Evolutionary conservation across 164 flowering plant species (phyloP).

Genomic region (Akebia trifoliata): DNA sequence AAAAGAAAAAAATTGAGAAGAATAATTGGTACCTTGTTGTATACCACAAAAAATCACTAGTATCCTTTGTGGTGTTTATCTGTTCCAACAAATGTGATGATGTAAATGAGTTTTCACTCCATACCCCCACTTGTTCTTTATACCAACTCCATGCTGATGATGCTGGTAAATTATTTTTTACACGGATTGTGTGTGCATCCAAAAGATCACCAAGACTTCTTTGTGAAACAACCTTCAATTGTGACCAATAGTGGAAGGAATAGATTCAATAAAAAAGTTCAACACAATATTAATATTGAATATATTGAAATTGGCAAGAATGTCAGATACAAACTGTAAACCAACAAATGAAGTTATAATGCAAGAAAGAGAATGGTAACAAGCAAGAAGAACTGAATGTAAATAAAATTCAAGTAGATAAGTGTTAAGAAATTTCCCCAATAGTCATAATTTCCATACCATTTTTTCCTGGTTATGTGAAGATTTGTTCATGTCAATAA

Average conservation of each 20-base stretch:
- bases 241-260: neutral
- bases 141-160: constrained; percentile 41
- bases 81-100: constrained; percentile 50
- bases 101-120: constrained; percentile 34
- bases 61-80: constrained; percentile 59
- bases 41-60: constrained; percentile 64
- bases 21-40: constrained; percentile 33
- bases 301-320: no score
- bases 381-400: neutral
- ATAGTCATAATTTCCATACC: no score
- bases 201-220: constrained; percentile 19
- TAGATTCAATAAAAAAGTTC: neutral
- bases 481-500: no score
- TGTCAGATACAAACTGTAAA: neutral
- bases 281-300: no score
- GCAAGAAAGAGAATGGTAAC: neutral
- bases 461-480: no score
- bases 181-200: constrained; percentile 10
- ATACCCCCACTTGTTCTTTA: constrained; percentile 37
- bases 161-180: constrained; percentile 14
- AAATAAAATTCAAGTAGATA: neutral
- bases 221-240: constrained; percentile 41
- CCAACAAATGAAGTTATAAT: neutral
- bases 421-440: neutral
- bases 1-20: neutral